phyloP scores from a whole-genome alignment of 257 asterid species.

The Ilex asprella region DNA sequence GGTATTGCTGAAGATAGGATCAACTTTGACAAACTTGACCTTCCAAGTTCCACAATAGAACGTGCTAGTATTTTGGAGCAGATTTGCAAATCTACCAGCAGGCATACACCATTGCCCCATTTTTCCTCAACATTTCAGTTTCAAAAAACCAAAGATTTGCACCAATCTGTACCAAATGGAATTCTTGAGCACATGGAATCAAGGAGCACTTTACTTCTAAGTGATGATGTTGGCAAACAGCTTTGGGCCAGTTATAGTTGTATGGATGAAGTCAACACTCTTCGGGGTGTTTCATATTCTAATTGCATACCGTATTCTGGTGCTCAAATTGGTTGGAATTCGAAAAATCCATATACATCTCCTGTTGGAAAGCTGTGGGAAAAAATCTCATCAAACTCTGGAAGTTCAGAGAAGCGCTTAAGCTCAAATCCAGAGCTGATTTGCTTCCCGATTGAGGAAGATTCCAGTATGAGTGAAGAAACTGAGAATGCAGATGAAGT shows the following conservation, averaged over 20 bases:
- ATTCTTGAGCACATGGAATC: slow-evolving; percentile 48
- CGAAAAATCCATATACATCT: slow-evolving; percentile 38
- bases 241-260: slow-evolving; percentile 27
- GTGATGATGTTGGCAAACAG: slow-evolving; percentile 32
- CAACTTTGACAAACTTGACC: slow-evolving; percentile 43
- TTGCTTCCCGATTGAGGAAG: slow-evolving; percentile 95
- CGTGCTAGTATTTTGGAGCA: slow-evolving; percentile 82
- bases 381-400: slow-evolving; percentile 41
- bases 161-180: slow-evolving; percentile 53
- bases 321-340: slow-evolving; percentile 37
- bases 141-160: slow-evolving; percentile 30
- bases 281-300: slow-evolving; percentile 36
- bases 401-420: slow-evolving; percentile 70
- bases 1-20: slow-evolving; percentile 35
- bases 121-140: slow-evolving; percentile 44
- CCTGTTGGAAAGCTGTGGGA: slow-evolving; percentile 83
- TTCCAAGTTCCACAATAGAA: slow-evolving; percentile 49
- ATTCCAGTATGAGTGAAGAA: slow-evolving; percentile 59
- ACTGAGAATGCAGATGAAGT: slow-evolving; percentile 35
- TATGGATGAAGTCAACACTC: slow-evolving; percentile 27
- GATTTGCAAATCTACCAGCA: slow-evolving; percentile 70
- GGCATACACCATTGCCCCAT: slow-evolving; percentile 39
- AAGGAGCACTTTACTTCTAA: slow-evolving; percentile 24
- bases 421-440: slow-evolving; percentile 81
- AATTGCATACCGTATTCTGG: slow-evolving; percentile 43